Evolutionary conservation across 805 yeast species (phyloP).

Genomic region (Scheffersomyces ergatensis): DNA sequence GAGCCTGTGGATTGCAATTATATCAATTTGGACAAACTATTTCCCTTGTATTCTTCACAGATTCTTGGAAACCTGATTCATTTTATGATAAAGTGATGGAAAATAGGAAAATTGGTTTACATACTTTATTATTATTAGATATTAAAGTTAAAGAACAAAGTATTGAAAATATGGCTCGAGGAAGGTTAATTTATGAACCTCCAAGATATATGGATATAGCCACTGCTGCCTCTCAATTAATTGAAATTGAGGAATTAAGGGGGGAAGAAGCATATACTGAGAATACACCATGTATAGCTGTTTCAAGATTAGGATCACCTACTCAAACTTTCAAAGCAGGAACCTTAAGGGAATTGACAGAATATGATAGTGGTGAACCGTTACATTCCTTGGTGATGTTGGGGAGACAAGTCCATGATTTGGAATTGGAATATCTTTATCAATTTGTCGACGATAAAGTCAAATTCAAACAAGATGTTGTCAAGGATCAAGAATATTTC

Average conservation of each 20-base stretch:
- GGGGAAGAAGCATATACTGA: slow-evolving; percentile 77
- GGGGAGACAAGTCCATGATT: slow-evolving; percentile 92
- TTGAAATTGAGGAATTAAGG: slow-evolving; percentile 82
- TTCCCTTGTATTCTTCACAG: slow-evolving; percentile 95
- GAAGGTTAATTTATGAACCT: slow-evolving; percentile 89
- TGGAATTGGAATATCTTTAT: slow-evolving; percentile 81
- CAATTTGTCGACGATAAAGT: slow-evolving; percentile 68
- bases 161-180: slow-evolving; percentile 89
- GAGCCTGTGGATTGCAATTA: slow-evolving; percentile 94
- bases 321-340: slow-evolving; percentile 81
- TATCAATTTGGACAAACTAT: slow-evolving; percentile 97
- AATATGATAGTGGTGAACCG: slow-evolving; percentile 92
- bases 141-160: slow-evolving; percentile 97
- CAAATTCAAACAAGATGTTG: slow-evolving; percentile 46
- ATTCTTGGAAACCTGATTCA: slow-evolving; percentile 93
- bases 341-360: slow-evolving; percentile 70
- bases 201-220: slow-evolving; percentile 94
- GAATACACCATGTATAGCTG: slow-evolving; percentile 89
- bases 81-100: slow-evolving; percentile 88
- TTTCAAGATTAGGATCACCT: slow-evolving; percentile 88
- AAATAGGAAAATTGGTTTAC: slow-evolving; percentile 86
- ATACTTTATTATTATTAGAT: slow-evolving; percentile 83
- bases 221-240: slow-evolving; percentile 82
- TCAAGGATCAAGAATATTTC: slow-evolving; percentile 63
- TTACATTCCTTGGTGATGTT: slow-evolving; percentile 86